Percentiles rank a stretch among this genome's conserved stretches.
Evolutionary conservation across 345 rosid genomes (phyloP).

Genomic region (Syzygium aromaticum): DNA sequence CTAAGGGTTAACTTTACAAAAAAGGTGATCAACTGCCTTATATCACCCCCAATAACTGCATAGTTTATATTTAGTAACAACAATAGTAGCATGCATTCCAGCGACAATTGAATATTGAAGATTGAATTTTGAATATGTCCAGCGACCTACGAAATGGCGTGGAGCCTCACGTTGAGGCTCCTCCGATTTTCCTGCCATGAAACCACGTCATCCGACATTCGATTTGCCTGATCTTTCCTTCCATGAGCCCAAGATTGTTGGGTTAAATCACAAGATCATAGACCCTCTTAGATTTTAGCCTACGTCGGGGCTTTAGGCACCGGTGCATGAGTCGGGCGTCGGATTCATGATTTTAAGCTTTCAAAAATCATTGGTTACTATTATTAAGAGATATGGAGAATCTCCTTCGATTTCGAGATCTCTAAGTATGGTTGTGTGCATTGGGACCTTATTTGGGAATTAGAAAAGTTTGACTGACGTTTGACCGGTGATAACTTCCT

Average conservation of each 20-base stretch:
- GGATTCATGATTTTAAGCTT: background rate
- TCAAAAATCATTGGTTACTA: background rate
- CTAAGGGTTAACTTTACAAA: background rate
- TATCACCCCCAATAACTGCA: background rate
- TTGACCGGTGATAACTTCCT: background rate
- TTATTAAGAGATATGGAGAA: background rate
- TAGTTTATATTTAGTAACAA: background rate
- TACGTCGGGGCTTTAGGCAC: background rate
- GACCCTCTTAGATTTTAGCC: background rate
- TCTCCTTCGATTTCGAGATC: background rate
- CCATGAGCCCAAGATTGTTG: background rate
- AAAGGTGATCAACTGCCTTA: background rate
- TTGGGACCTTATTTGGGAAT: background rate
- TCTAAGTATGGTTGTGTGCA: background rate
- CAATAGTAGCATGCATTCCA: background rate
- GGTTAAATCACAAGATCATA: background rate
- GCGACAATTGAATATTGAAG: background rate
- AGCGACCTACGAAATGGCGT: background rate
- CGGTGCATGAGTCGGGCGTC: background rate
- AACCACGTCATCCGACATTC: background rate
- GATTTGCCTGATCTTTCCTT: background rate
- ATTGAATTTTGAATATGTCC: background rate
- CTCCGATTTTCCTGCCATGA: background rate
- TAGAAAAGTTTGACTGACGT: background rate
- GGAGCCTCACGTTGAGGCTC: background rate